A percentile compares a stretch with the other conserved stretches of the same genome.
Evolutionary conservation across 1,284 basidiomycete genomes (phyloP).

Genomic region (Ganoderma meredithae): DNA sequence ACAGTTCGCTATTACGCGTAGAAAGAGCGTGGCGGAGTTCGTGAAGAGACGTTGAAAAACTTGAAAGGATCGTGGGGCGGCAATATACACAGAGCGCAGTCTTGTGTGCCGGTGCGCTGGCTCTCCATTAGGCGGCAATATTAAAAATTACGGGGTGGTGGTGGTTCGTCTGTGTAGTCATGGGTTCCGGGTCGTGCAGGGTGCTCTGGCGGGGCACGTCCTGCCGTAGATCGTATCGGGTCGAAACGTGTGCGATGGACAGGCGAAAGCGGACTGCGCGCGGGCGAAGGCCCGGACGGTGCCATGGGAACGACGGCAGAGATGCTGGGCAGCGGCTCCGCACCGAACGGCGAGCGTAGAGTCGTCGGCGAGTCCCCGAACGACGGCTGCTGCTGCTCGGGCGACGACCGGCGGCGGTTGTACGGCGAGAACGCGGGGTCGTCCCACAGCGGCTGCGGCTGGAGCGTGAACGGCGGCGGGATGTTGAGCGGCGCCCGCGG

Average conservation of each 20-base stretch:
- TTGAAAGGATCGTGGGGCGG: slow-evolving; percentile 33
- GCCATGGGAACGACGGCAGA: slow-evolving; percentile 27
- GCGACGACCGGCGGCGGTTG: slow-evolving; percentile 34
- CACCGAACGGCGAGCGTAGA: slow-evolving; percentile 21
- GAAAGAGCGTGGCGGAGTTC: slow-evolving; percentile 31
- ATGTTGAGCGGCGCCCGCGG: slow-evolving; percentile 55
- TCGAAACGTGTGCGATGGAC: slow-evolving; percentile 28
- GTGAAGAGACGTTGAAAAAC: slow-evolving; percentile 34
- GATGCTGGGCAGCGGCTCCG: slow-evolving; percentile 29
- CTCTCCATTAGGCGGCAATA: slow-evolving; percentile 18
- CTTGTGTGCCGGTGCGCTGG: neutral
- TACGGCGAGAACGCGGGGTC: slow-evolving; percentile 44
- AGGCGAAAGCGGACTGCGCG: slow-evolving; percentile 26
- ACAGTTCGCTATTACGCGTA: slow-evolving; percentile 29
- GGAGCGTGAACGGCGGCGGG: slow-evolving; percentile 70
- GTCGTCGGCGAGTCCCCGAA: slow-evolving; percentile 21
- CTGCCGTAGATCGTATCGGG: slow-evolving; percentile 33
- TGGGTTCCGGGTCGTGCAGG: slow-evolving; percentile 31
- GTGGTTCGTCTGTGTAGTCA: slow-evolving; percentile 28
- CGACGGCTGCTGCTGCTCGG: slow-evolving; percentile 21
- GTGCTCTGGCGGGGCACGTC: slow-evolving; percentile 26
- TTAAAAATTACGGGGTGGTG: slow-evolving; percentile 29
- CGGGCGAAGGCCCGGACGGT: slow-evolving; percentile 18
- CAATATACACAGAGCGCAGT: slow-evolving; percentile 28
- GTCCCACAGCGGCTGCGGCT: slow-evolving; percentile 71